Evolutionary conservation across 768 basidiomycete genomes (phyloP), one percentile per base, ranked within the genome.

Genomic region (Favolaschia claudopus): DNA sequence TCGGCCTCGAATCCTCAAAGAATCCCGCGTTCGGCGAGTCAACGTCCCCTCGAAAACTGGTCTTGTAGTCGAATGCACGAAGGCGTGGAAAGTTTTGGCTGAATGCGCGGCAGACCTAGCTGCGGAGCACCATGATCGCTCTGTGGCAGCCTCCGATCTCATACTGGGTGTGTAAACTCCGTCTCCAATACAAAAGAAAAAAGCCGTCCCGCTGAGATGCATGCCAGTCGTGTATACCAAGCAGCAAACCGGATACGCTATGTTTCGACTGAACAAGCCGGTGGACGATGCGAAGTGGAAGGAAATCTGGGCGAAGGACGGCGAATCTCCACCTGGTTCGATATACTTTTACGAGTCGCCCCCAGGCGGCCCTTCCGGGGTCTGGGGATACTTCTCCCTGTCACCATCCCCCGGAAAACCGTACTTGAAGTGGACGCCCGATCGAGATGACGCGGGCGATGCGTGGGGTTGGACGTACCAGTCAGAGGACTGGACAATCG

Each of bases 361-460:
- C 7, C 53, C 59, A 8, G 59, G 59, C 7, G 59, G 59, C 4
- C 39, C 53, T 3, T 47, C 20, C 4, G 59, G 59, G 7, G 54
- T 55, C 24, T 61, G 53, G 59, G 58, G 59, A 4, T 60, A 60
- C 44, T 60, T 60, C 15, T 60, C 59, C 5, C 43, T 60, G 28
- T 55, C 52, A 1, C 27, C 44, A 2, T 10, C 33, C 14, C 59
- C 59, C 2, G 59, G 59, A 22, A 36, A 14, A n/a, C 59, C 59
- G 17, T 28, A 49, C 25, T 15, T 6, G 14, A 54, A 34, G 27
- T 60, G 59, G 59, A 60, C 59, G 5, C 59, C 59, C 7, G 53
- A 54, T 19, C 20, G 46, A 2, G 59, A 60, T 24, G 46, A 49
- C 12, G 46, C 45, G 4, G 59, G 59, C 6, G 53, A 55, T 13